These are phyloP conservation scores for Pseudogymnoascus sp. DNA, from an alignment of 2,329 filamentous ascomycete species.

Conservation along the genomic window DNA sequence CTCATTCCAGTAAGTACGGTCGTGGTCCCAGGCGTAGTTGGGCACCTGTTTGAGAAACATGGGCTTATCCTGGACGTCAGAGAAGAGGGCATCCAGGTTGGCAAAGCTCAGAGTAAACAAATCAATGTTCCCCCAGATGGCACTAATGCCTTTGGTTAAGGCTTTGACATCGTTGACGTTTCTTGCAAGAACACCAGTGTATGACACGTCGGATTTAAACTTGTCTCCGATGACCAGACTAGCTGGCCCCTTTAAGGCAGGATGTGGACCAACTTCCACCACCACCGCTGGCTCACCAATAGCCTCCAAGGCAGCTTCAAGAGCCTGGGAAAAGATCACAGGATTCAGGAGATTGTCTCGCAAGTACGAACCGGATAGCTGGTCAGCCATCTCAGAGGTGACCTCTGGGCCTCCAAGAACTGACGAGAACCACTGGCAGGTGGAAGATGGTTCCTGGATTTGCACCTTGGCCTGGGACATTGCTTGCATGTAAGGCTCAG, in stretches of 20 bases:
- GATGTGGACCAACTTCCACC: conserved; percentile 28
- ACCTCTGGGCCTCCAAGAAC: conserved; percentile 10
- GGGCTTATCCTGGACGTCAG: neutral
- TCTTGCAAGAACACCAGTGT: conserved; percentile 14
- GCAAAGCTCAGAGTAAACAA: neutral
- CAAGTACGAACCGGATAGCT: conserved; percentile 34
- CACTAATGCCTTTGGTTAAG: conserved; percentile 10
- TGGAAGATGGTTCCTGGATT: neutral
- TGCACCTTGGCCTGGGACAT: conserved; percentile 12
- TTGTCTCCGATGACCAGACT: conserved; percentile 19
- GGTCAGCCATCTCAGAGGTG: neutral
- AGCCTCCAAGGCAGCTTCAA: conserved; percentile 19
- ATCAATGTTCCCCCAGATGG: conserved; percentile 4
- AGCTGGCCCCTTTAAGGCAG: conserved; percentile 28
- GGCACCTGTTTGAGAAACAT: conserved; percentile 12
- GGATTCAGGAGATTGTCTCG: conserved; percentile 32
- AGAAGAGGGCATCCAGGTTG: neutral
- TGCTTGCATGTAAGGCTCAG: conserved; percentile 14
- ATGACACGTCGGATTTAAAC: conserved; percentile 10
- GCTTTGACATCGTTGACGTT: conserved; percentile 14
- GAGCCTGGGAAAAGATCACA: conserved; percentile 35
- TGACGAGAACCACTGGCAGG: conserved; percentile 12
- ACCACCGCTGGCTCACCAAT: conserved; percentile 13
- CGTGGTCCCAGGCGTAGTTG: conserved; percentile 17
- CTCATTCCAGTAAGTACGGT: conserved; percentile 14